Evolutionary conservation across 768 basidiomycete genomes (phyloP), one percentile per base, ranked within the genome.

Genomic region (Mycena sanguinolenta): DNA sequence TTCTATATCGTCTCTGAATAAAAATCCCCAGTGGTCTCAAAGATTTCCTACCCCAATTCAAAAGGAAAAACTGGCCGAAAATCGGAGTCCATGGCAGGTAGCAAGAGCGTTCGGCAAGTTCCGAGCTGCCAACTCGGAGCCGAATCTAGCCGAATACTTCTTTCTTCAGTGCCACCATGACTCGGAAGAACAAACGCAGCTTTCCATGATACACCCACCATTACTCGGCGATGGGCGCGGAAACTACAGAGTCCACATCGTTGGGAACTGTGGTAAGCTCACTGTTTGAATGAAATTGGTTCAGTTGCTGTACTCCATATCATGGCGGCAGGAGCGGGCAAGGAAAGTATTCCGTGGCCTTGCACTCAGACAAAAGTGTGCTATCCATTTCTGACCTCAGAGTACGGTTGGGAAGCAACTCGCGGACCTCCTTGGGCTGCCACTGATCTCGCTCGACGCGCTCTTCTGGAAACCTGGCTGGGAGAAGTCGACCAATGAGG

Each of bases 261-360:
- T 86, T 17, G 89, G 89, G 50, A 90, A 91, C 70, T 83, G 83
- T 70, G 88, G 88, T 88, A 79, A 52, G 84, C 39, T 21, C 32
- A 4, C 19, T 49, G 19, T 27, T 13, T 66, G 54, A 34, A 6
- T 16, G 23, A 13, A 58, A 3, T 32, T 16, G 38, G 13, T 16
- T 53, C 4, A 67, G 32, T 54, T 68, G 60, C 61, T 63, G 25
- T 53, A 23, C 38, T 13, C 53, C 42, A 21, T 44, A 16, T 28
- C 32, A 38, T 19, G 19, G 7, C 17, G 44, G 21, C 42, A 85
- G 84, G 83, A 17, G 52, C 73, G 6, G 84, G 85, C 53, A 86
- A 86, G 81, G 84, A 78, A 73, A 72, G 80, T 73, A 28, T 21
- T 12, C n/a, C 14, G 36, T 21, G 39, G 21, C 28, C 44, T 34